Conservation (phyloP, 306 rosid genomes). For the Citrullus colocynthis region DNA sequence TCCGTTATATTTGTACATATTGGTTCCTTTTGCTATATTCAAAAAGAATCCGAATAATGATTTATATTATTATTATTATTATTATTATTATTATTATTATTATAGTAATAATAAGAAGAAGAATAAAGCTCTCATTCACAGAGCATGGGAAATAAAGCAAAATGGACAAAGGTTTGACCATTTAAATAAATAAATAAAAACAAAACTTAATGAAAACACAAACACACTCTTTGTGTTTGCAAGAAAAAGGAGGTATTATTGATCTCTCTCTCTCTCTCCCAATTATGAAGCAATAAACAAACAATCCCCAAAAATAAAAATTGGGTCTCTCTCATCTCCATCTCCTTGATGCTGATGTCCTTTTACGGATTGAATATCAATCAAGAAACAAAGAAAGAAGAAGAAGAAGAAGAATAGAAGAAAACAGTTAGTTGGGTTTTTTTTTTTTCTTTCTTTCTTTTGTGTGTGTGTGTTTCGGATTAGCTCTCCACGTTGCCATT, state of each 20-base stretch:
- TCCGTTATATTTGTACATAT: no score
- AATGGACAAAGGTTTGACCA: no score
- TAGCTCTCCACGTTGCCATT: slow-evolving; percentile 2
- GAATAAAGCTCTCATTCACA: no score
- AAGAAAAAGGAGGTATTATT: background rate
- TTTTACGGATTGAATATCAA: background rate
- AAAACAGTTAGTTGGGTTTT: background rate
- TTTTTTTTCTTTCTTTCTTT: background rate
- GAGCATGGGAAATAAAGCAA: no score
- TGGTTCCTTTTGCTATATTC: no score
- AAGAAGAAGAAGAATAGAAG: background rate
- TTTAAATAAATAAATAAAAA: no score
- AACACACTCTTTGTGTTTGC: background rate
- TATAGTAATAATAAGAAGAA: no score
- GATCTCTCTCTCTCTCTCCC: background rate
- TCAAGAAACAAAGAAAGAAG: background rate
- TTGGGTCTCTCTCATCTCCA: background rate
- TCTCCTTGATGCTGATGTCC: background rate
- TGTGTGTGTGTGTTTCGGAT: background rate
- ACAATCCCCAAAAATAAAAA: background rate
- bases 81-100: no score
- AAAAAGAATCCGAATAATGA: no score
- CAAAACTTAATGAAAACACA: no score
- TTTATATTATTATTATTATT: no score
- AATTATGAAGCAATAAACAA: background rate